phyloP scores from a whole-genome alignment of 2,329 filamentous ascomycete genomes.

The Diaporthe vexans region DNA sequence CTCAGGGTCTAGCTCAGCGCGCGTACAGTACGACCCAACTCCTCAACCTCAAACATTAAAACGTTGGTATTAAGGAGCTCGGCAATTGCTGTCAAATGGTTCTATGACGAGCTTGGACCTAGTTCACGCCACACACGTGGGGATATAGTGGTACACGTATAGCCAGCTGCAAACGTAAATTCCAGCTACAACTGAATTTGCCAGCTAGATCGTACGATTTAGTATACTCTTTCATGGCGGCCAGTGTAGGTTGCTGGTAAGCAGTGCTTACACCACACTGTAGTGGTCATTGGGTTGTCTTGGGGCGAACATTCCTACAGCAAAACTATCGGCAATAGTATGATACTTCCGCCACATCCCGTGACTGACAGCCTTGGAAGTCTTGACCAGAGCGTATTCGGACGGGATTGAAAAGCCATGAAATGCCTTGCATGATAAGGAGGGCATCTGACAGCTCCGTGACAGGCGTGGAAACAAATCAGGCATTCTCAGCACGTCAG shows the following conservation, averaged over 20 bases:
- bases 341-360: no score
- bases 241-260: not conserved
- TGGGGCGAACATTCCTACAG: not conserved
- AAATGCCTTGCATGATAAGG: not conserved
- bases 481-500: not conserved
- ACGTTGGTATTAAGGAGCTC: not conserved
- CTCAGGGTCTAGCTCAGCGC: not conserved
- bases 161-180: not conserved
- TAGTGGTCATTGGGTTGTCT: not conserved
- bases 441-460: not conserved
- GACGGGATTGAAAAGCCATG: not conserved
- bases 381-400: not conserved
- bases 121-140: not conserved
- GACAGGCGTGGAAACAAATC: not conserved
- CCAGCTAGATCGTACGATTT: not conserved
- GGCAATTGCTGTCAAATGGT: not conserved
- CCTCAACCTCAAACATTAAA: conserved; percentile 13
- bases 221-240: not conserved
- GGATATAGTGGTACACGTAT: conserved; percentile 1
- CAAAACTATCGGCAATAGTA: not conserved
- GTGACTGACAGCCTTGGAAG: not conserved
- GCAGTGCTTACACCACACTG: no score
- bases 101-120: not conserved
- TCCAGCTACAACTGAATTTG: not conserved
- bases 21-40: conserved; percentile 1